Evolutionary conservation across 768 basidiomycete species (phyloP).

Genomic region (Dioszegia aurantiaca): DNA sequence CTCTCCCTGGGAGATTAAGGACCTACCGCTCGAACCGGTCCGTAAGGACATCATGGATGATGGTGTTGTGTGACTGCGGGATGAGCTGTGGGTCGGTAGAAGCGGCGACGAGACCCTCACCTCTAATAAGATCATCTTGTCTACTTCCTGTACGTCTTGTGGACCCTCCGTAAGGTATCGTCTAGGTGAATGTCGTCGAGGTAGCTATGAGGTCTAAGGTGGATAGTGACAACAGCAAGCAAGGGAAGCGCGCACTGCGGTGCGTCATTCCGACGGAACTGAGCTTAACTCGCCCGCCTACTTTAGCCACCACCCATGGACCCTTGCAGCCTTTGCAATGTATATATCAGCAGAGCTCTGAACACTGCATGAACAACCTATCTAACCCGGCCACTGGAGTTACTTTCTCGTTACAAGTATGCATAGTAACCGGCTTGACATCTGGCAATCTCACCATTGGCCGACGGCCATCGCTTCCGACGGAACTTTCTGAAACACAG

Average conservation of each 20-base stretch:
- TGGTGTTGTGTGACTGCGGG: constrained; percentile 75
- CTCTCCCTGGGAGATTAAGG: neutral
- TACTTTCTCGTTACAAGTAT: too few species aligned
- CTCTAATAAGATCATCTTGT: constrained; percentile 78
- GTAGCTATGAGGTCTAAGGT: too few species aligned
- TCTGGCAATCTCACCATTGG: neutral
- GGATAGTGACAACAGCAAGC: too few species aligned
- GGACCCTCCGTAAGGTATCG: too few species aligned
- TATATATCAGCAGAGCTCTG: too few species aligned
- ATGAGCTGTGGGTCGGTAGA: constrained; percentile 20
- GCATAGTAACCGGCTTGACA: too few species aligned
- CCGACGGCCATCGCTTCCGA: neutral
- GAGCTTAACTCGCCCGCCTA: neutral
- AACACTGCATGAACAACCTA: too few species aligned
- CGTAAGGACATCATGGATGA: constrained; percentile 81
- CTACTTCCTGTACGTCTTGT: neutral
- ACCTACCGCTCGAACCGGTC: constrained; percentile 83
- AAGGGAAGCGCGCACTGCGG: neutral
- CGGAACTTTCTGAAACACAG: constrained; percentile 3
- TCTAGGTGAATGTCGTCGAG: too few species aligned
- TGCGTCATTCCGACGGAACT: neutral
- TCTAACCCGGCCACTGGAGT: too few species aligned
- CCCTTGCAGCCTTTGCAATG: neutral
- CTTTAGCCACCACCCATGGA: neutral
- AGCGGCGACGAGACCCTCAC: constrained; percentile 54